Conservation (phyloP, 139 green algal species). For the Coelastrella sp. region DNA sequence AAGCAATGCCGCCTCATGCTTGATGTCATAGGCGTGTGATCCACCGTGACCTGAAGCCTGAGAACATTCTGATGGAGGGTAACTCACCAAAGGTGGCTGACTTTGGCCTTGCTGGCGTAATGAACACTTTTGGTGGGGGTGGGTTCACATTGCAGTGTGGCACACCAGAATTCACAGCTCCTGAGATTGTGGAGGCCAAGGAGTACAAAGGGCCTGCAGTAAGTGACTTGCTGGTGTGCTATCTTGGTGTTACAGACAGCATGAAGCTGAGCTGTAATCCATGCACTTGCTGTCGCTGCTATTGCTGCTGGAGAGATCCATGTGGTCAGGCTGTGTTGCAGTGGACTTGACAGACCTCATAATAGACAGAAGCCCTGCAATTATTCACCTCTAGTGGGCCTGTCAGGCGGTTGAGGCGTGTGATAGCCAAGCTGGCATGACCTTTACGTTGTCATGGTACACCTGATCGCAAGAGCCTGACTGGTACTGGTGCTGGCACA, state of each 20-base stretch:
- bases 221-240: not conserved
- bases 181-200: conserved; percentile 69
- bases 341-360: not conserved
- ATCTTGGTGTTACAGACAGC: not conserved
- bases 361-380: no score
- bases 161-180: conserved; percentile 75
- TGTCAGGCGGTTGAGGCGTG: no score
- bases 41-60: conserved; percentile 83
- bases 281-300: not conserved
- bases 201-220: conserved; percentile 62
- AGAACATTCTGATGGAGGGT: conserved; percentile 85
- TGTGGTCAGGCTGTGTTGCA: not conserved
- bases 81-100: conserved; percentile 69
- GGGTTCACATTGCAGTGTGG: conserved; percentile 63
- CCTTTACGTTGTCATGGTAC: no score
- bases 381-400: no score
- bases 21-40: conserved; percentile 65
- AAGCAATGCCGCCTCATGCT: no score
- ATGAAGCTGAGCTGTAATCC: not conserved
- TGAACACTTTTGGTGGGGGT: conserved; percentile 59
- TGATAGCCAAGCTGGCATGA: not conserved
- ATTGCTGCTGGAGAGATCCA: not conserved
- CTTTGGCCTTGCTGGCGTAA: conserved; percentile 78
- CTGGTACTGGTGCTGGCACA: not conserved
- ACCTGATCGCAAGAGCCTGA: not conserved